Percentiles rank a stretch among this genome's conserved stretches.
Evolutionary conservation across 768 basidiomycete genomes (phyloP).

Genomic region (Kondoa malvinella): DNA sequence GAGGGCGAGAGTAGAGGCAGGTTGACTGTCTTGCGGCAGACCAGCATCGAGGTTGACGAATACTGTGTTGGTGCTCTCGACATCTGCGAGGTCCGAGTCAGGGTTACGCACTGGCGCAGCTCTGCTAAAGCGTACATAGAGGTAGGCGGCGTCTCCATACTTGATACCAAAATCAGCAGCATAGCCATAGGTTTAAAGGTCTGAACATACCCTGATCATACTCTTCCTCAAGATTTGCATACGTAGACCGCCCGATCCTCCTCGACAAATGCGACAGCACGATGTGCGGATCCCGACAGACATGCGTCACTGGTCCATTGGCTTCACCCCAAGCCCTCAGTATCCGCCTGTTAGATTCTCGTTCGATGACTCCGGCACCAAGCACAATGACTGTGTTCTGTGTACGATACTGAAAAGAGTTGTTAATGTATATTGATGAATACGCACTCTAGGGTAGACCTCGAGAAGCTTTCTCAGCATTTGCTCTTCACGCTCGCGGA

Average conservation of each 20-base stretch:
- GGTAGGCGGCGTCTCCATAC: neutral
- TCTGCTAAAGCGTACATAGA: neutral
- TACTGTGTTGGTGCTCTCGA: neutral
- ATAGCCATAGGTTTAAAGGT: neutral
- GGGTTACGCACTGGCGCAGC: neutral
- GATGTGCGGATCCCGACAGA: neutral
- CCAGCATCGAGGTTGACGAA: neutral
- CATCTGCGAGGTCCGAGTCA: neutral
- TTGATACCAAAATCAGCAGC: neutral
- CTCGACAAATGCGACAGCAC: neutral
- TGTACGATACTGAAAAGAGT: neutral
- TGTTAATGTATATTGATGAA: neutral
- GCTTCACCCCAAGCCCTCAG: neutral
- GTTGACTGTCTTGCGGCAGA: neutral
- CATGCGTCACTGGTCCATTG: neutral
- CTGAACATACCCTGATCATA: neutral
- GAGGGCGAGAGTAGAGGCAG: neutral
- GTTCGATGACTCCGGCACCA: neutral
- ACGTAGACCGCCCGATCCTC: neutral
- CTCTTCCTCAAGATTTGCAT: neutral
- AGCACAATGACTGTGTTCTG: neutral
- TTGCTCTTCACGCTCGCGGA: neutral
- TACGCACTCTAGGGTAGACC: neutral
- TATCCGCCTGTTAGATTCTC: neutral
- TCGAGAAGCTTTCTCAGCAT: neutral